phyloP scores from a whole-genome alignment of 2,329 filamentous ascomycete species.

The Arthrobotrys pseudoclavata region DNA sequence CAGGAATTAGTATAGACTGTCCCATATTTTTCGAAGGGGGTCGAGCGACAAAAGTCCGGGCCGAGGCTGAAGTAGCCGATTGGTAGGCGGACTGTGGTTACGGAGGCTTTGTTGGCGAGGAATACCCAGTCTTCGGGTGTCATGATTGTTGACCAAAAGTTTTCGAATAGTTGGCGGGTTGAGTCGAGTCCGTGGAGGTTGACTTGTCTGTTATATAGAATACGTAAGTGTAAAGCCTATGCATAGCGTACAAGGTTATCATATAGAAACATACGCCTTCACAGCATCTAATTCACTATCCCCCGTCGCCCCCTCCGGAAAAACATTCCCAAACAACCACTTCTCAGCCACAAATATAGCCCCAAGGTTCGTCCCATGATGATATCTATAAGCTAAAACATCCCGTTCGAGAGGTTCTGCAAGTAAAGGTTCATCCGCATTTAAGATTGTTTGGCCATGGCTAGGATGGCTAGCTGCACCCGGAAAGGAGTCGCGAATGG shows the following conservation, averaged over 20 bases:
- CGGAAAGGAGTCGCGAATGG: background rate
- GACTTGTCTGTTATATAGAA: conserved; percentile 65
- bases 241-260: background rate
- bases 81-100: conserved; percentile 73
- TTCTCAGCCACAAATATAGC: conserved; percentile 74
- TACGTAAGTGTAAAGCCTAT: background rate
- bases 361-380: conserved; percentile 74
- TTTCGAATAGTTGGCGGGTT: conserved; percentile 70
- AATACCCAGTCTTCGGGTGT: conserved; percentile 71
- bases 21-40: conserved; percentile 69
- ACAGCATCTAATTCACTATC: conserved; percentile 71
- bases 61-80: conserved; percentile 74
- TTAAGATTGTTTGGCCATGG: conserved; percentile 25
- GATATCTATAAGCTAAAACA: conserved; percentile 72
- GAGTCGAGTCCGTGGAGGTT: conserved; percentile 69
- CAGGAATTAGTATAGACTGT: conserved; percentile 72
- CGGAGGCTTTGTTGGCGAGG: conserved; percentile 70
- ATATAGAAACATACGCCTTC: conserved; percentile 56
- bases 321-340: conserved; percentile 72
- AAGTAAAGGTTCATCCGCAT: conserved; percentile 31
- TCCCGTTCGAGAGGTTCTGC: conserved; percentile 64
- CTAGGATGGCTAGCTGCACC: background rate
- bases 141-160: conserved; percentile 71
- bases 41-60: conserved; percentile 69
- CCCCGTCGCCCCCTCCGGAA: conserved; percentile 67